Evolutionary conservation across 306 rosid genomes (phyloP), one percentile per base, ranked within the genome.

Genomic region (Arachis hypogaea): DNA sequence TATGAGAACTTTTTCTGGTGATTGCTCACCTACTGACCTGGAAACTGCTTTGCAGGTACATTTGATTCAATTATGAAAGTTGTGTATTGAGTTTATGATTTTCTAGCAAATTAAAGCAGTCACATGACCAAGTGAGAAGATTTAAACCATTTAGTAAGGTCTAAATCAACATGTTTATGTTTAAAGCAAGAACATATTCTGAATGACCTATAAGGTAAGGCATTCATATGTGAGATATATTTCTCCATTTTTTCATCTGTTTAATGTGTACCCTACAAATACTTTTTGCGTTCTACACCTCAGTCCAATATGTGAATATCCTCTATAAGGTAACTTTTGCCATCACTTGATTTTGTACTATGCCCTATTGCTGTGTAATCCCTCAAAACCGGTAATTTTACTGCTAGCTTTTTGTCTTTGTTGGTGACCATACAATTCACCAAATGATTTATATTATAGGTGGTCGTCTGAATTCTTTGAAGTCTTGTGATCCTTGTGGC

Each of bases 41-140:
- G 98, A 94, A 86, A 91, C 96, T 82, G 98, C 95, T 75, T 79
- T 94, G 90, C 97, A 94, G 98, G 98, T 94, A 72, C 82, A 72
- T 73, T 57, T 82, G 75, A 58, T 60, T 73, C 66, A 28, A 70
- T 75, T 38, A 75, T 69, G 38, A 47, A 74, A 46, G n/a, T 57
- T 42, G 8, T 47, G 11, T 70, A 1, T 69, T 64, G 36, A 5
- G 63, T 77, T 74, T 63, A 62, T 74, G 71, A 12, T 62, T 44
- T 67, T 44, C 45, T 49, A 45, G 52, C 66, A 44, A 69, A 42
- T 54, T 46, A 42, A 33, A 44, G 56, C 11, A 52, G 78, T 58
- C 64, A 60, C 77, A 42, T 42, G 12, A 61, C 59, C 59, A 42
- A 33, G 41, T 11, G 14, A 57, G 73, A 30, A 22, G 44, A 5